These are phyloP conservation scores for Pistacia atlantica DNA, from an alignment of 345 rosid genomes.

Conservation along the genomic window DNA sequence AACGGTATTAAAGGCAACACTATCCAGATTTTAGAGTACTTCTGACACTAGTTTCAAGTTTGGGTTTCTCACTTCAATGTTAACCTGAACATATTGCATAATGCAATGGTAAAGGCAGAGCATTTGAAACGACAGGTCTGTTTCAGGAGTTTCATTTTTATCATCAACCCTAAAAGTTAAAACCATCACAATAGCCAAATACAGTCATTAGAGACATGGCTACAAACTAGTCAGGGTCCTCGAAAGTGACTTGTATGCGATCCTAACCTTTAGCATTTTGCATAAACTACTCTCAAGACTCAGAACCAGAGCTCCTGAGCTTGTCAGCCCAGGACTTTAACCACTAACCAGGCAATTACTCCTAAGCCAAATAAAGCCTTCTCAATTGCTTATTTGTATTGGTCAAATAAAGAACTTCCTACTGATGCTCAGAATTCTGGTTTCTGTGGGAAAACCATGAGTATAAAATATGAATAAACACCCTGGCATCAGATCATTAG, in stretches of 20 bases:
- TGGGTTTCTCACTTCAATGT: constrained; percentile 3
- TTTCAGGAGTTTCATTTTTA: neutral
- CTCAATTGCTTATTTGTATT: neutral
- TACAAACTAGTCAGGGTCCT: neutral
- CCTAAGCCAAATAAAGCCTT: neutral
- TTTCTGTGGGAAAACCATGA: neutral
- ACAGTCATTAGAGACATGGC: neutral
- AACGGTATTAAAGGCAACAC: neutral
- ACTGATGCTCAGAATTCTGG: neutral
- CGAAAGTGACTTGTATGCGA: too few species aligned
- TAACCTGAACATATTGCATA: neutral
- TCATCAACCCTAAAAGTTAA: neutral
- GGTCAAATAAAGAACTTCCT: neutral
- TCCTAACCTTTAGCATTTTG: too few species aligned
- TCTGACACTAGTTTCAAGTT: neutral
- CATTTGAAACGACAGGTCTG: neutral
- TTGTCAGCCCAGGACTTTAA: neutral
- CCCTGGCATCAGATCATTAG: neutral
- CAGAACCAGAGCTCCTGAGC: neutral
- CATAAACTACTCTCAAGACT: neutral
- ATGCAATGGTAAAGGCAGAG: neutral
- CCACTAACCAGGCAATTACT: neutral
- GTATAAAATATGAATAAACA: neutral
- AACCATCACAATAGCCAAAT: neutral
- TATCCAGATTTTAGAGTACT: neutral